These are phyloP conservation scores for Candida endomychidarum DNA, from an alignment of 805 yeast species.

Conservation along the genomic window DNA sequence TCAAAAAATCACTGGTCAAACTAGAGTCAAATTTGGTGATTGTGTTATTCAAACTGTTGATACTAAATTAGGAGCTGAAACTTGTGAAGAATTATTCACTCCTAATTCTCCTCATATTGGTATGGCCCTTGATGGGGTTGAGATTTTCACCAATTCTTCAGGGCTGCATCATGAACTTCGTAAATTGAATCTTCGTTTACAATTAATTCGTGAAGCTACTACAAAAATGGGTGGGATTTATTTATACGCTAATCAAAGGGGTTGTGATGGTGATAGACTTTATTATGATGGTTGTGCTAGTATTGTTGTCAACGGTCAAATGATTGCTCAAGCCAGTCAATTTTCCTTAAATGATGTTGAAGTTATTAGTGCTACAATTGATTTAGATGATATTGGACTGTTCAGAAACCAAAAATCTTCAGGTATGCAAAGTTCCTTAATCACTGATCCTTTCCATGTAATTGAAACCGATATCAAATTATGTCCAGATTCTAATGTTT, in stretches of 20 bases:
- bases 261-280: conserved; percentile 97
- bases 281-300: conserved; percentile 97
- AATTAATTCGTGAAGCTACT: conserved; percentile 87
- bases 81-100: conserved; percentile 96
- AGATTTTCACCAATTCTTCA: conserved; percentile 89
- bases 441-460: conserved; percentile 47
- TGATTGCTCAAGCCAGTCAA: conserved; percentile 92
- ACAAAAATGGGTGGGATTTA: conserved; percentile 96
- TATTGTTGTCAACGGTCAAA: conserved; percentile 87
- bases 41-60: conserved; percentile 82
- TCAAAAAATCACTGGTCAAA: conserved; percentile 64
- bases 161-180: conserved; percentile 98
- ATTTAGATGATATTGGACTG: conserved; percentile 84
- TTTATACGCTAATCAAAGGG: conserved; percentile 90
- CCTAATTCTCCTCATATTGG: conserved; percentile 94
- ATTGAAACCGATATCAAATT: conserved; percentile 64
- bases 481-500: conserved; percentile 57
- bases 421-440: conserved; percentile 61
- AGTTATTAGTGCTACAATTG: conserved; percentile 92
- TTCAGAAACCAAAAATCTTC: conserved; percentile 77
- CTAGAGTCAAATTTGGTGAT: conserved; percentile 80
- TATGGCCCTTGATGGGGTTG: conserved; percentile 95
- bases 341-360: conserved; percentile 90
- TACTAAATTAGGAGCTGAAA: conserved; percentile 93
- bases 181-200: conserved; percentile 80